A percentile compares a stretch with the other conserved stretches of the same genome.
Evolutionary conservation across 2,329 filamentous ascomycete genomes (phyloP).

Genomic region (Metarhizium guizhouense): DNA sequence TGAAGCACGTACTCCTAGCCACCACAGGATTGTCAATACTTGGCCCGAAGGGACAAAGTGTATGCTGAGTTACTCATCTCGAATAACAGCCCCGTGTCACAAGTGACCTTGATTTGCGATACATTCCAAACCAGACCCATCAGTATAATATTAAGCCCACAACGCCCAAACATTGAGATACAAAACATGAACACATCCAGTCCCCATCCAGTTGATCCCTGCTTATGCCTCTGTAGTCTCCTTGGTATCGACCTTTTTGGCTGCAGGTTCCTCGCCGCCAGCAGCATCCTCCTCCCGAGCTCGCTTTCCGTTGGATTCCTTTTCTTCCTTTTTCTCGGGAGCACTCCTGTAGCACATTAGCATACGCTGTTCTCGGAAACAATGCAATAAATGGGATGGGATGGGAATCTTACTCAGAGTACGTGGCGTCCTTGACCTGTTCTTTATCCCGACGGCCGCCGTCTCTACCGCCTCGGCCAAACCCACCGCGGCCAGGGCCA

Average conservation of each 20-base stretch:
- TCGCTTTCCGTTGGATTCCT: constrained; percentile 40
- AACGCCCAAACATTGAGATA: neutral
- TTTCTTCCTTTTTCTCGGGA: constrained; percentile 21
- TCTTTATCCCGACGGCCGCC: constrained; percentile 19
- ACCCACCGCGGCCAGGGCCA: constrained; percentile 31
- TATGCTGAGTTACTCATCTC: neutral
- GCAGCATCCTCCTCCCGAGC: constrained; percentile 40
- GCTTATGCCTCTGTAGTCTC: constrained; percentile 13
- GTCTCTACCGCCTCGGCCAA: constrained; percentile 29
- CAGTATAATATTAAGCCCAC: neutral
- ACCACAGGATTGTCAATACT: neutral
- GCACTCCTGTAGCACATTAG: constrained; percentile 14
- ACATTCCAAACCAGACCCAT: neutral
- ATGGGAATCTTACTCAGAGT: constrained; percentile 21
- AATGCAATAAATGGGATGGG: neutral
- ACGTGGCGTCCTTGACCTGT: constrained; percentile 19
- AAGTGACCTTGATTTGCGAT: neutral
- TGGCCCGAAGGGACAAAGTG: neutral
- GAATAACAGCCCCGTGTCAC: neutral
- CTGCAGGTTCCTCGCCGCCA: constrained; percentile 33
- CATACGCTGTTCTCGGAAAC: neutral
- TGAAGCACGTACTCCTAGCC: neutral
- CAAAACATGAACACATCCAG: neutral
- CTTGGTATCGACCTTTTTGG: constrained; percentile 56
- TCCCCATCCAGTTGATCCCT: neutral